Base-by-base conservation (phyloP, 2,329 filamentous ascomycete genomes). In the Fusarium mexicanum region DNA sequence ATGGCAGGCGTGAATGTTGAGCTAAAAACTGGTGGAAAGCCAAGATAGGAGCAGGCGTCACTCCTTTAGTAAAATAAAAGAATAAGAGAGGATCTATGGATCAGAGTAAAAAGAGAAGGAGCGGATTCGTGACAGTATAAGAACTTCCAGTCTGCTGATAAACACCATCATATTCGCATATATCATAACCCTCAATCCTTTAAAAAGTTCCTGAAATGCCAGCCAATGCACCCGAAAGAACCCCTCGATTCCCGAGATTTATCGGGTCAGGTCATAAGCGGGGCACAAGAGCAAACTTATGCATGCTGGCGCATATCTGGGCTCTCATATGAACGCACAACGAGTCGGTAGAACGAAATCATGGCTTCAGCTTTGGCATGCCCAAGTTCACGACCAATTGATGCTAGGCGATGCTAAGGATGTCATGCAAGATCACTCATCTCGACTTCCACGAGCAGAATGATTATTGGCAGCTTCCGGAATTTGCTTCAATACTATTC, bases 181-280 rank as follows among this genome's bases (percentile, higher is more conserved):
- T 53, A 71, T 75, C 61, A 47, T 67, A 66, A 64, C 46, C 69
- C 69, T 66, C 61, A 65, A 44, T 66, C 24, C 31, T 59, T 43
- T 46, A 17, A 47, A 59, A 54, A 54, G 53, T 44, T 66, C 66
- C 53, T 71, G 54, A 50, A 54, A 35, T 60, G 43, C 51, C 61
- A 59, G 31, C 50, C 62, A 55, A 60, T 59, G 31, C 35, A 44
- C 37, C 62, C 70, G 54, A 69, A 72, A 50, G 20, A 40, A 58
- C 53, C 43, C 60, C 64, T 63, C 57, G 35, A 69, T 67, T 61
- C 63, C 76, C 76, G 76, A 78, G 47, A 71, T 75, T 67, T 71
- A 71, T 78, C 76, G 76, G 76, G 65, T 68, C 75, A 71, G 64
- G 54, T 69, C 71, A 75, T 50, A 47, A 75, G 76, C 75, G 76